phyloP scores from a whole-genome alignment of 306 rosid genomes.

The Benincasa hispida region DNA sequence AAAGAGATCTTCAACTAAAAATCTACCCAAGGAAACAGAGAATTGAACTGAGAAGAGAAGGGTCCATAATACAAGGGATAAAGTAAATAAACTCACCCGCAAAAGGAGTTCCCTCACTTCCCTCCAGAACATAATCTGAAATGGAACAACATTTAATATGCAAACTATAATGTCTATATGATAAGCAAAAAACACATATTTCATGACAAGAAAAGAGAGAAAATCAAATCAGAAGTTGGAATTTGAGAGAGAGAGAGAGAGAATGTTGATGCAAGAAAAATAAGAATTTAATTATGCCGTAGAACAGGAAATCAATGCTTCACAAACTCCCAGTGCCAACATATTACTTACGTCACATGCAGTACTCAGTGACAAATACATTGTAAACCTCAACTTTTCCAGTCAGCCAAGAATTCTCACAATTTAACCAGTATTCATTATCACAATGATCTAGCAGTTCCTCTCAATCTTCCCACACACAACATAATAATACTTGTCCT shows the following conservation, averaged over 20 bases:
- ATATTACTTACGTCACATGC: not conserved
- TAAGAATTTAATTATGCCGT: constrained; percentile 1
- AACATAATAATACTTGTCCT: not conserved
- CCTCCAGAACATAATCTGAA: constrained; percentile 89
- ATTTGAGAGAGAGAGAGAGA: not conserved
- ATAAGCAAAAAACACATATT: not conserved
- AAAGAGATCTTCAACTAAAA: not conserved
- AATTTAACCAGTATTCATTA: not conserved
- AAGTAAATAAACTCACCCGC: constrained; percentile 40
- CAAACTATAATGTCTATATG: not conserved
- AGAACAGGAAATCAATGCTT: not conserved
- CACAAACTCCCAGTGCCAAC: not conserved
- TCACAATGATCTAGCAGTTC: not conserved
- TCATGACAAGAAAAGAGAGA: not conserved
- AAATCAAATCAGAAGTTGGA: not conserved
- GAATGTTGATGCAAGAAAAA: not conserved
- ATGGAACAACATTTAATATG: constrained; percentile 7
- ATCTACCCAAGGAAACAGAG: not conserved
- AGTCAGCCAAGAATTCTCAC: not conserved
- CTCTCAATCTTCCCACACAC: not conserved
- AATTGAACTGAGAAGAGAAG: not conserved
- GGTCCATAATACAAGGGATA: not conserved
- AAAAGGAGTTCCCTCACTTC: constrained; percentile 97
- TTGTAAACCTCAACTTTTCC: not conserved
- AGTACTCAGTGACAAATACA: not conserved